phyloP scores from a whole-genome alignment of 352 stramenopile species.

The Phytopythium vexans region DNA sequence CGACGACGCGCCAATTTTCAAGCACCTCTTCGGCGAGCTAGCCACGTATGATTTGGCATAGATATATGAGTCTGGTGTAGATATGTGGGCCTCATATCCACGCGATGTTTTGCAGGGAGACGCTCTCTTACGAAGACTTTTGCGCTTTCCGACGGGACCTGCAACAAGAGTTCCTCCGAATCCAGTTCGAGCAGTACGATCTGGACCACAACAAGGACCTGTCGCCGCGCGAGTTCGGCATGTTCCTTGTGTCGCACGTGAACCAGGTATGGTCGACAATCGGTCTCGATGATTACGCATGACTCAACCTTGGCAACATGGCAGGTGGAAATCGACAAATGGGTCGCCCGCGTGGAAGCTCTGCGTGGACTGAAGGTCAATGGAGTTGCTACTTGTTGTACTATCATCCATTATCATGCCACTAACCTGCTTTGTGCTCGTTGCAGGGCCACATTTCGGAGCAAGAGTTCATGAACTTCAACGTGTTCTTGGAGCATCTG shows the following conservation, averaged over 20 bases:
- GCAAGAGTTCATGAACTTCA: slow-evolving; percentile 85
- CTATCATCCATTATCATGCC: neutral
- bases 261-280: slow-evolving; percentile 46
- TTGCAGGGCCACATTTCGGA: slow-evolving; percentile 64
- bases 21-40: slow-evolving; percentile 82
- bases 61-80: too few relatives aligned
- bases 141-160: slow-evolving; percentile 66
- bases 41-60: slow-evolving; percentile 32
- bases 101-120: slow-evolving; percentile 30
- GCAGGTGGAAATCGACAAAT: slow-evolving; percentile 70
- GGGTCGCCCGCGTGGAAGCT: slow-evolving; percentile 78
- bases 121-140: slow-evolving; percentile 83
- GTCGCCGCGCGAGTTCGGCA: slow-evolving; percentile 80
- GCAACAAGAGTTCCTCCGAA: slow-evolving; percentile 82
- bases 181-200: slow-evolving; percentile 91
- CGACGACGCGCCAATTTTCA: slow-evolving; percentile 78
- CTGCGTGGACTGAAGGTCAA: slow-evolving; percentile 52
- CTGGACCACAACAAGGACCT: slow-evolving; percentile 76
- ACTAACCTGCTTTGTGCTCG: neutral
- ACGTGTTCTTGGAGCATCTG: slow-evolving; percentile 74
- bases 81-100: too few relatives aligned
- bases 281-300: neutral
- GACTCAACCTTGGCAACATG: neutral
- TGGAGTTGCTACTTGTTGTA: neutral
- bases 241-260: slow-evolving; percentile 86